These are phyloP conservation scores for Suillus variegatus DNA, from an alignment of 768 basidiomycete genomes.

Conservation along the genomic window DNA sequence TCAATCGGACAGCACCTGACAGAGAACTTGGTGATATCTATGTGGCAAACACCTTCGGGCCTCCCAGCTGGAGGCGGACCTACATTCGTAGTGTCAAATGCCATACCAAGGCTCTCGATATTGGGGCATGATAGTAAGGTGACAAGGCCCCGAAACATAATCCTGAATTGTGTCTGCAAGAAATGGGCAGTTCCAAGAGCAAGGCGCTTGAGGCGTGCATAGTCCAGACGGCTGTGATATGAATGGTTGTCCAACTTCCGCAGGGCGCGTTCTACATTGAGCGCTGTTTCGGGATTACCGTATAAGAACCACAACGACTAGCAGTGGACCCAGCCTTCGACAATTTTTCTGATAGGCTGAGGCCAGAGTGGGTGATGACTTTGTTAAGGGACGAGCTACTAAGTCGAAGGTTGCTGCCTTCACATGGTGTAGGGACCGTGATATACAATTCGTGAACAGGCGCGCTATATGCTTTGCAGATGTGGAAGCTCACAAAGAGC, in stretches of 20 bases:
- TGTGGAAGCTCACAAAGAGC: neutral
- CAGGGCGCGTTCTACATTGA: neutral
- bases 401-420: neutral
- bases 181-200: no score
- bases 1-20: neutral
- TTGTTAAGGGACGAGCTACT: neutral
- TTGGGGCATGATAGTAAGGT: neutral
- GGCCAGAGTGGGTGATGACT: neutral
- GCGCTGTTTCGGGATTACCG: neutral
- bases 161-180: neutral
- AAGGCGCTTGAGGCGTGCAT: no score
- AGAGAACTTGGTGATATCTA: neutral
- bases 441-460: neutral
- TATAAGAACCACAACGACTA: neutral
- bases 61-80: neutral
- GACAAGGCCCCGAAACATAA: neutral
- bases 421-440: neutral
- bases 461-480: neutral
- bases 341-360: no score
- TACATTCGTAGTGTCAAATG: neutral
- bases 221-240: neutral
- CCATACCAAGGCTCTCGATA: neutral
- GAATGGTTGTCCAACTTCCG: neutral
- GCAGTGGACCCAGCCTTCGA: neutral
- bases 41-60: neutral